These are phyloP conservation scores for Lactuca sativa DNA, from an alignment of 129 eudicot genomes.

Conservation along the genomic window DNA sequence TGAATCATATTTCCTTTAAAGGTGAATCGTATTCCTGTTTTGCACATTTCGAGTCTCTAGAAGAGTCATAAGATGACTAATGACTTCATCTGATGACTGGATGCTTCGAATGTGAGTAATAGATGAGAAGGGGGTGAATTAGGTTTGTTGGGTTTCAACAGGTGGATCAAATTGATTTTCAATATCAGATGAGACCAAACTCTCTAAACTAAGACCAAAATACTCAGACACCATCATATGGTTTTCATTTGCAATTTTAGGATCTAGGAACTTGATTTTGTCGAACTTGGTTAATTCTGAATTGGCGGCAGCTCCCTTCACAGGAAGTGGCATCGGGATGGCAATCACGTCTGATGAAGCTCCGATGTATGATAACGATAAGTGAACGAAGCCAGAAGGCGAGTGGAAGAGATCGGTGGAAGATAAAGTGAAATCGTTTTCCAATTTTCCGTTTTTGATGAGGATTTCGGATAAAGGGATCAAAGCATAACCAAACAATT, in stretches of 20 bases:
- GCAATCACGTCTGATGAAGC: no score
- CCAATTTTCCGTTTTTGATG: no score
- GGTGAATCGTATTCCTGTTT: slow-evolving; percentile 50
- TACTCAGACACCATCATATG: slow-evolving; percentile 82
- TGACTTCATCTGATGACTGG: neutral
- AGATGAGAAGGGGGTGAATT: slow-evolving; percentile 64
- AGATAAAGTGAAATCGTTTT: no score
- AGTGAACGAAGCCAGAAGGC: no score
- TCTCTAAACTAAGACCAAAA: slow-evolving; percentile 59
- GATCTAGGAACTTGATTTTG: slow-evolving; percentile 89
- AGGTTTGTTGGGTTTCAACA: slow-evolving; percentile 33
- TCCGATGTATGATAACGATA: no score
- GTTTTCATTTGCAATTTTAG: slow-evolving; percentile 65
- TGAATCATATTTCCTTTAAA: slow-evolving; percentile 29
- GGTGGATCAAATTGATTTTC: slow-evolving; percentile 45
- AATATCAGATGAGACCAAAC: slow-evolving; percentile 61
- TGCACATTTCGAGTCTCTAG: slow-evolving; percentile 43
- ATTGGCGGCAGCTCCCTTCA: no score
- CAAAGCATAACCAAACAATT: slow-evolving; percentile 31
- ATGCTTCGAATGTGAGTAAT: slow-evolving; percentile 10
- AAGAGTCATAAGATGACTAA: slow-evolving; percentile 26
- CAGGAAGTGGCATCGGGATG: no score
- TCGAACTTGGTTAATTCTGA: slow-evolving; percentile 46
- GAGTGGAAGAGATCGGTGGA: no score
- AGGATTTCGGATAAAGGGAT: no score